Percentiles rank a stretch among this genome's conserved stretches.
Evolutionary conservation across 441 rosid species (phyloP).

Genomic region (Pelargonium cotyledonis): DNA sequence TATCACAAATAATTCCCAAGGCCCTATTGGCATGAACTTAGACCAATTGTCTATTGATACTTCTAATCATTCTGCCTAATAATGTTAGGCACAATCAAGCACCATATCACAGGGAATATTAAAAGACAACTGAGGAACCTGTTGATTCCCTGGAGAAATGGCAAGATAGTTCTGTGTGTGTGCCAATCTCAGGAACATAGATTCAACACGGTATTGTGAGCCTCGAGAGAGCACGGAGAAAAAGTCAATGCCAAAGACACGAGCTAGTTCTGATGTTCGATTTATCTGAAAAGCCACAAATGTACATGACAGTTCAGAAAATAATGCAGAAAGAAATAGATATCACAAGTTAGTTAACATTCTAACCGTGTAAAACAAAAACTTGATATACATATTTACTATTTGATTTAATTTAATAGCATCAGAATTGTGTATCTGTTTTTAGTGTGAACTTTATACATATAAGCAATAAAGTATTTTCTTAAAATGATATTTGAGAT

Average conservation of each 20-base stretch:
- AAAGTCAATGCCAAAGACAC: constrained; percentile 94
- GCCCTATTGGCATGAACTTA: neutral
- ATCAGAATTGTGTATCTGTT: neutral
- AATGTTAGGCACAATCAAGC: neutral
- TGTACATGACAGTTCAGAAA: constrained; percentile 4
- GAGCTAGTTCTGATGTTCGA: constrained; percentile 98
- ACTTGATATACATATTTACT: neutral
- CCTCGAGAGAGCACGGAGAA: constrained; percentile 99
- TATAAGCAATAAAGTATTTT: neutral
- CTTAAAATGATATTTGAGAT: neutral
- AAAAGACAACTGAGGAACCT: constrained; percentile 37
- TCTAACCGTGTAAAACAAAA: neutral
- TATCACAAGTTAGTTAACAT: neutral
- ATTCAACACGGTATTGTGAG: constrained; percentile 96
- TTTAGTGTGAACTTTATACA: neutral
- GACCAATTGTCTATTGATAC: neutral
- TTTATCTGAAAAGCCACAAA: constrained; percentile 63
- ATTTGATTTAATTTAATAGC: neutral
- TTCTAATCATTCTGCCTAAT: neutral
- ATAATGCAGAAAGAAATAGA: neutral
- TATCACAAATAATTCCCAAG: too few relatives aligned
- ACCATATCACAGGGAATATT: neutral
- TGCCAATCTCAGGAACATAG: constrained; percentile 93
- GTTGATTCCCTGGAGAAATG: constrained; percentile 90
- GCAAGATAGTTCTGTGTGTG: constrained; percentile 94